phyloP scores from a whole-genome alignment of 1,284 basidiomycete genomes.

The Leucocoprinus gongylophorus region DNA sequence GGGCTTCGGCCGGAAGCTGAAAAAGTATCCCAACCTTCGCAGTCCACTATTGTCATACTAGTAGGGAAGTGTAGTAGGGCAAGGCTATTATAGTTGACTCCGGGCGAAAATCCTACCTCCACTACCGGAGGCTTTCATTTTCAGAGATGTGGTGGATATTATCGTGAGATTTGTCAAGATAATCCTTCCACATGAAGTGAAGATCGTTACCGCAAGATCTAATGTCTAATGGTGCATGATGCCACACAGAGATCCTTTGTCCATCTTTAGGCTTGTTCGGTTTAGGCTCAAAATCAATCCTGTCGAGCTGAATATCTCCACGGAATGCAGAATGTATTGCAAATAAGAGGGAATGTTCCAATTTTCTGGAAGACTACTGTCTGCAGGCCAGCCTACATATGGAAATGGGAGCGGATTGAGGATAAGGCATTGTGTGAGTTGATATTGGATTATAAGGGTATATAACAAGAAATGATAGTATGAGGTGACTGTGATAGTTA shows the following conservation, averaged over 20 bases:
- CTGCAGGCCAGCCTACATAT: neutral
- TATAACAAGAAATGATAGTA: slow-evolving; percentile 11
- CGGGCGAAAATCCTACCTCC: neutral
- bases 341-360: slow-evolving; percentile 15
- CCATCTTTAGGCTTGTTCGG: slow-evolving; percentile 22
- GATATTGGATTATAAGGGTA: slow-evolving; percentile 11
- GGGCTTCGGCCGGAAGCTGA: slow-evolving; percentile 1
- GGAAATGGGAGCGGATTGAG: slow-evolving; percentile 9
- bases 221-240: slow-evolving; percentile 6
- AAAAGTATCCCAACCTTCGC: neutral
- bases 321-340: slow-evolving; percentile 15
- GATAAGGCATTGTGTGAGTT: slow-evolving; percentile 2
- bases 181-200: neutral
- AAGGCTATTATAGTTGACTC: no score
- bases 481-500: slow-evolving; percentile 8
- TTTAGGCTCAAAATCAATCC: slow-evolving; percentile 9
- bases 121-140: neutral
- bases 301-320: slow-evolving; percentile 16
- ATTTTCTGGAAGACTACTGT: slow-evolving; percentile 14
- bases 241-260: slow-evolving; percentile 13
- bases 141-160: neutral
- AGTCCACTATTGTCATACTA: no score
- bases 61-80: no score
- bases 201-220: neutral
- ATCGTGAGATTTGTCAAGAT: slow-evolving; percentile 1